Evolutionary conservation across 1,284 basidiomycete species (phyloP).

Genomic region (Bondarzewia mesenterica): DNA sequence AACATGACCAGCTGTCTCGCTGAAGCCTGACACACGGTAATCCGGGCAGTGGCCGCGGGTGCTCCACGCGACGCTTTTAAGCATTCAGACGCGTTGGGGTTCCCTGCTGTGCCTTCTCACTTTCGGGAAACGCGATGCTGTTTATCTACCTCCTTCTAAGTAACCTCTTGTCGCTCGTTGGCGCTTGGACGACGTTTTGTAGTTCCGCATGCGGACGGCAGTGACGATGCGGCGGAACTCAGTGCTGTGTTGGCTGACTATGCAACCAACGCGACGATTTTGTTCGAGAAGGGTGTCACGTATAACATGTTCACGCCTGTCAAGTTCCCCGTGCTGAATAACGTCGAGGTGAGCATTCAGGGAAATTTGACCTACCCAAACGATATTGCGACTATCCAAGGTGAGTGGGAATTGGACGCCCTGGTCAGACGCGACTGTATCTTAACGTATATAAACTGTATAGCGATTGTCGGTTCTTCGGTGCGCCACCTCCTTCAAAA

Average conservation of each 20-base stretch:
- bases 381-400: slow-evolving; percentile 47
- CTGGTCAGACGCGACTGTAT: not conserved
- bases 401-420: slow-evolving; percentile 20
- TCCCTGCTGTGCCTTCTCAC: too few species aligned
- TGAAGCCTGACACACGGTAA: too few species aligned
- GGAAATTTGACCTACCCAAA: slow-evolving; percentile 51
- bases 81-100: too few species aligned
- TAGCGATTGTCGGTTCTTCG: slow-evolving; percentile 20
- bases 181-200: slow-evolving; percentile 40
- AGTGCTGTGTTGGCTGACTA: slow-evolving; percentile 32
- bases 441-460: not conserved
- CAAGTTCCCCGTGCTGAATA: slow-evolving; percentile 44
- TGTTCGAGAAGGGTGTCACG: slow-evolving; percentile 45
- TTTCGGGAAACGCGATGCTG: too few species aligned
- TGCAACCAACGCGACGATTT: slow-evolving; percentile 39
- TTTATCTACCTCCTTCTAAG: not conserved
- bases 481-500: slow-evolving; percentile 21
- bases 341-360: slow-evolving; percentile 48
- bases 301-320: slow-evolving; percentile 56
- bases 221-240: slow-evolving; percentile 45
- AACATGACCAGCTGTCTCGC: too few species aligned
- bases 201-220: slow-evolving; percentile 39
- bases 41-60: too few species aligned
- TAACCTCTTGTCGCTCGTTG: not conserved
- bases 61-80: too few species aligned